Percentiles rank a stretch among this genome's conserved stretches.
These are phyloP conservation scores for Helianthus tuberosus DNA, from an alignment of 129 eudicot genomes.

Conservation along the genomic window DNA sequence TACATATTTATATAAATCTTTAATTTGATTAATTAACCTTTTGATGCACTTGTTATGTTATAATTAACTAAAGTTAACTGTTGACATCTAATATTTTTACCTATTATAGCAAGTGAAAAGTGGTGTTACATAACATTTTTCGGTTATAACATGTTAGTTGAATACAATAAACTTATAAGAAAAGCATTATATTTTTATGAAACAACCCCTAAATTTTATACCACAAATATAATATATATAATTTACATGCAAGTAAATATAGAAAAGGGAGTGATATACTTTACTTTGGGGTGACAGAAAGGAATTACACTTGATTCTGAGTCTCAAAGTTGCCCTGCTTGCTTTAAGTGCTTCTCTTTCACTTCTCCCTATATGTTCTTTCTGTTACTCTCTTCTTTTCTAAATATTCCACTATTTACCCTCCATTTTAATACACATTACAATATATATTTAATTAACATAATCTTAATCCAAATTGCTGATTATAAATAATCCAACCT, in stretches of 20 bases:
- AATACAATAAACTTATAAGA: no score
- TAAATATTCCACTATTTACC: constrained; percentile 30
- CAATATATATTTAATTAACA: not conserved
- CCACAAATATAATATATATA: no score
- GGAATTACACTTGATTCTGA: constrained; percentile 79
- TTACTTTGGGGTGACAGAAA: constrained; percentile 54
- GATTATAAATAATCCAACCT: not conserved
- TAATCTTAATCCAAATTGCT: not conserved
- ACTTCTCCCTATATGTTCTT: constrained; percentile 89
- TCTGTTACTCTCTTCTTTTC: constrained; percentile 50
- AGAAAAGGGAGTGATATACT: constrained; percentile 34
- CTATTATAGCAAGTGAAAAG: no score
- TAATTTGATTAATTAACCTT: not conserved
- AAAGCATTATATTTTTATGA: no score
- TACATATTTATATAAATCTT: not conserved
- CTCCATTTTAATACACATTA: constrained; percentile 7
- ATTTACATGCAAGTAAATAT: not conserved
- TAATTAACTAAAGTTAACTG: no score
- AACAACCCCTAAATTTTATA: no score
- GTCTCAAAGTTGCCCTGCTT: constrained; percentile 63
- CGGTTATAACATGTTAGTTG: no score
- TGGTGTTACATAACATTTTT: no score
- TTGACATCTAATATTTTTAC: no score
- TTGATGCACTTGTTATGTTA: not conserved
- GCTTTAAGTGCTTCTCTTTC: constrained; percentile 80